These are phyloP conservation scores for Macrolepiota albuminosa DNA, from an alignment of 768 basidiomycete species.

Conservation along the genomic window DNA sequence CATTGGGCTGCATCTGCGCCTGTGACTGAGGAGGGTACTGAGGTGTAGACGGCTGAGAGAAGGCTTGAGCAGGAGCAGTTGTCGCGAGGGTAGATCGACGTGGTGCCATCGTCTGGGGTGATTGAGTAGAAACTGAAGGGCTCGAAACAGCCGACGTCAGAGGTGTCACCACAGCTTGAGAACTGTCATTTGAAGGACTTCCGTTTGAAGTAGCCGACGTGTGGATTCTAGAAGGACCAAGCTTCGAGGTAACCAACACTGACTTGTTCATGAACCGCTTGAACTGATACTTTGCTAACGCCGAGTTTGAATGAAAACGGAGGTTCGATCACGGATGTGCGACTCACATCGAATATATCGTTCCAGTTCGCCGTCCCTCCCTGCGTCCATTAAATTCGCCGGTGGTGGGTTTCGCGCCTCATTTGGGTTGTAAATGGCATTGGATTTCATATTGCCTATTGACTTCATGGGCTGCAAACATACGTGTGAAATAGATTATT, in stretches of 20 bases:
- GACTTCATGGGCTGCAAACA: slow-evolving; percentile 63
- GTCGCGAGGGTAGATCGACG: slow-evolving; percentile 18
- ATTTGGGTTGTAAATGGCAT: slow-evolving; percentile 77
- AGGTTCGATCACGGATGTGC: slow-evolving; percentile 1
- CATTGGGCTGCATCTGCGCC: slow-evolving; percentile 18
- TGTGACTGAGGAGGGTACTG: slow-evolving; percentile 17
- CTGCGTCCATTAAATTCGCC: slow-evolving; percentile 68
- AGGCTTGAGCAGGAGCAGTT: slow-evolving; percentile 4
- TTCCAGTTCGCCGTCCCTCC: slow-evolving; percentile 88
- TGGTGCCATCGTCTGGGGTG: slow-evolving; percentile 5
- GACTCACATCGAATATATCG: slow-evolving; percentile 79
- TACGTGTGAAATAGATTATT: slow-evolving; percentile 1
- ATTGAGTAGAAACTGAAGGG: slow-evolving; percentile 6
- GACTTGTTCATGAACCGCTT: slow-evolving; percentile 57
- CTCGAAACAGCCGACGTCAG: slow-evolving; percentile 19
- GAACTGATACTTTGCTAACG: slow-evolving; percentile 76
- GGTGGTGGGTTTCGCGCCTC: slow-evolving; percentile 81
- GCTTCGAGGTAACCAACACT: slow-evolving; percentile 40
- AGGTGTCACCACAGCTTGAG: slow-evolving; percentile 14
- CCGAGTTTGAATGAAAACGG: slow-evolving; percentile 4
- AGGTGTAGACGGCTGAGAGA: slow-evolving; percentile 7
- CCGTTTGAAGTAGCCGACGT: slow-evolving; percentile 20
- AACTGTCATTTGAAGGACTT: slow-evolving; percentile 6
- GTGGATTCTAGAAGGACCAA: slow-evolving; percentile 38
- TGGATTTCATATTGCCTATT: slow-evolving; percentile 80